Percentiles rank a stretch among this genome's conserved stretches.
phyloP scores from a whole-genome alignment of 2,329 filamentous ascomycete genomes.

The Nigrospora oryzae region DNA sequence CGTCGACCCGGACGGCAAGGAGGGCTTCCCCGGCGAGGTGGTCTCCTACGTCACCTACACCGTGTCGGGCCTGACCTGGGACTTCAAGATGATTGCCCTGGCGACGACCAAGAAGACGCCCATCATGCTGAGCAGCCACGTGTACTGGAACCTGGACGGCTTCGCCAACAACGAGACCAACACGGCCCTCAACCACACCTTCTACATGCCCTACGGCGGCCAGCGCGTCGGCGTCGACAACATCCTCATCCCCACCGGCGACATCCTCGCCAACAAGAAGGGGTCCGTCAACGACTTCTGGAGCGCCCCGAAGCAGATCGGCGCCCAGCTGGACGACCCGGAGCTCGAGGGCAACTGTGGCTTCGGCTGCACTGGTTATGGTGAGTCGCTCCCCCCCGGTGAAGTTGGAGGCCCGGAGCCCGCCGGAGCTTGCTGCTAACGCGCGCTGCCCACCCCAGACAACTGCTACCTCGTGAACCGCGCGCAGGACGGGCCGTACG shows the following conservation, averaged over 20 bases:
- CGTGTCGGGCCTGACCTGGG: slow-evolving; percentile 57
- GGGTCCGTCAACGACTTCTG: slow-evolving; percentile 75
- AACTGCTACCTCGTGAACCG: slow-evolving; percentile 65
- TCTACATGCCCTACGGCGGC: slow-evolving; percentile 65
- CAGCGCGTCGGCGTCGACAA: slow-evolving; percentile 60
- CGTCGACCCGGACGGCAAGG: slow-evolving; percentile 61
- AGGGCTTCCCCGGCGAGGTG: slow-evolving; percentile 74
- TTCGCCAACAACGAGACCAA: slow-evolving; percentile 66
- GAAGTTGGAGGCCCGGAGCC: no score
- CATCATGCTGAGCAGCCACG: slow-evolving; percentile 69
- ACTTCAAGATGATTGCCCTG: slow-evolving; percentile 64
- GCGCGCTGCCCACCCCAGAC: slow-evolving; percentile 26
- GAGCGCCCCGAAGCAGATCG: slow-evolving; percentile 71
- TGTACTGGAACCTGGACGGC: slow-evolving; percentile 78
- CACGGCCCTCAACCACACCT: slow-evolving; percentile 59
- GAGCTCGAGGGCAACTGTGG: slow-evolving; percentile 70
- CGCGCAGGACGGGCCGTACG: slow-evolving; percentile 42
- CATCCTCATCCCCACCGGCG: slow-evolving; percentile 67
- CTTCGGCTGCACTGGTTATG: slow-evolving; percentile 75
- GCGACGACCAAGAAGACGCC: slow-evolving; percentile 68
- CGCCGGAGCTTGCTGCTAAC: slow-evolving; percentile 1
- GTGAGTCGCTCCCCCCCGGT: slow-evolving; percentile 31
- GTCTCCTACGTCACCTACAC: slow-evolving; percentile 68
- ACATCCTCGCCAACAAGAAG: slow-evolving; percentile 60
- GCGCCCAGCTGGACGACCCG: slow-evolving; percentile 54